Evolutionary conservation across 2,329 filamentous ascomycete species (phyloP).

Genomic region (Verticillium tricorpus): DNA sequence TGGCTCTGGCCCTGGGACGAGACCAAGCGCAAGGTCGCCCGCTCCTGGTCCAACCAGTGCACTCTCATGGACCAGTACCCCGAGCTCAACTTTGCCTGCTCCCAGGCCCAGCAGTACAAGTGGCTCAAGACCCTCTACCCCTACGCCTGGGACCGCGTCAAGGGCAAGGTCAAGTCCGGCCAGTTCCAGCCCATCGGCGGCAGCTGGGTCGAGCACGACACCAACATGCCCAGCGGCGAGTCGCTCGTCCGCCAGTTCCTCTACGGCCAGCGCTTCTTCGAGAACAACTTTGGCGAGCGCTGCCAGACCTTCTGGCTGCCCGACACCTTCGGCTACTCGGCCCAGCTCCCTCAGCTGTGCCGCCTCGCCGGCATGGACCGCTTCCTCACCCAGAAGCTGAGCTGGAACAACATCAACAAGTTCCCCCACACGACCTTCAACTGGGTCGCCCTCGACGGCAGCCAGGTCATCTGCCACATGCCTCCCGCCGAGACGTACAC

Average conservation of each 20-base stretch:
- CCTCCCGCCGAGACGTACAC: conserved; percentile 94
- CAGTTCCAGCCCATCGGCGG: conserved; percentile 93
- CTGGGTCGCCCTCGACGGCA: conserved; percentile 94
- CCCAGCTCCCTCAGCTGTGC: conserved; percentile 89
- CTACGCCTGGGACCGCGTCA: conserved; percentile 83
- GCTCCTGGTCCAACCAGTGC: conserved; percentile 96
- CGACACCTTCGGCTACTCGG: conserved; percentile 96
- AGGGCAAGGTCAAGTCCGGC: conserved; percentile 83
- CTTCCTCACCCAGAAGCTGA: conserved; percentile 97
- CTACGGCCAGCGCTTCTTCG: conserved; percentile 92
- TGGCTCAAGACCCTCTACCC: conserved; percentile 93
- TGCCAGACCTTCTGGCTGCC: conserved; percentile 95
- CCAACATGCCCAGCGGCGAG: conserved; percentile 93
- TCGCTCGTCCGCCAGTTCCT: conserved; percentile 91
- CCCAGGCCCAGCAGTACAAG: conserved; percentile 95
- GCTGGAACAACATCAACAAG: conserved; percentile 99
- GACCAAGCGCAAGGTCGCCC: conserved; percentile 91
- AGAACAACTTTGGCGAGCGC: conserved; percentile 84
- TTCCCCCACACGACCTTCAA: conserved; percentile 99
- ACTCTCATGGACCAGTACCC: conserved; percentile 93
- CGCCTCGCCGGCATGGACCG: conserved; percentile 91
- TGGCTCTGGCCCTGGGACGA: conserved; percentile 99
- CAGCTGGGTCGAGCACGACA: conserved; percentile 98
- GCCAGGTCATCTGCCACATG: conserved; percentile 98
- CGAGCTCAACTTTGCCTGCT: conserved; percentile 87